Evolutionary conservation across 2,329 filamentous ascomycete species (phyloP), one percentile per base, ranked within the genome.

Genomic region (Capronia americana): DNA sequence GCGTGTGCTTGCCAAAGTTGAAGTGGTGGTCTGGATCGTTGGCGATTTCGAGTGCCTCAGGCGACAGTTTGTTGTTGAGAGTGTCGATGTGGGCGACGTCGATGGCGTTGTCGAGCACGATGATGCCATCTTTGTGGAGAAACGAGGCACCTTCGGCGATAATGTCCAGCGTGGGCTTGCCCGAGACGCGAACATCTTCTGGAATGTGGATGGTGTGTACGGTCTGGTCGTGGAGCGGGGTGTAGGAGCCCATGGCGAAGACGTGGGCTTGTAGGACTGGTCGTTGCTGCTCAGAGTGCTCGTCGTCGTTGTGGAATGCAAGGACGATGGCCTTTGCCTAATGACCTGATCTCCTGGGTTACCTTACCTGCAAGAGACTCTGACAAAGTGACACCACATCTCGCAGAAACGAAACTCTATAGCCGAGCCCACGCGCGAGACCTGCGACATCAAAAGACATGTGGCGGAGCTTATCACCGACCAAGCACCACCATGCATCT

Each of bases 31-130:
- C 62, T 17, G 73, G 68, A 28, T 75, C 72, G 2, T 69, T 61
- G 44, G 76, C 75, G 24, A 79, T 74, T 26, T 70, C 63, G 30
- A 75, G 65, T 1, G 78, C 78, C 71, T 80, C 77, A 20, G 65
- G 63, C 17, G 67, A 56, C 2, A 73, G 66, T 30, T 65, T 63
- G n/a, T 66, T 64, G 63, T 78, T 76, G 5, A 80, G 73, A 2
- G 70, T 70, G 66, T 78, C 73, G 41, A 79, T 70, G 65, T 78
- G 76, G 6, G 59, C 54, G 2, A 71, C 63, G 34, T 75, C 66
- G 57, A 80, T 72, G 61, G 75, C 78, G 66, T 80, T 80, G 32
- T 77, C 70, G 46, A 80, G 73, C 12, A 79, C 72, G 56, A 80
- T 72, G 26, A 80, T 74, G 41, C 79, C 77, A 61, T 79, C 77